A percentile compares a stretch with the other conserved stretches of the same genome.
phyloP scores from a whole-genome alignment of 768 basidiomycete genomes.

The Hericium rajendrae region DNA sequence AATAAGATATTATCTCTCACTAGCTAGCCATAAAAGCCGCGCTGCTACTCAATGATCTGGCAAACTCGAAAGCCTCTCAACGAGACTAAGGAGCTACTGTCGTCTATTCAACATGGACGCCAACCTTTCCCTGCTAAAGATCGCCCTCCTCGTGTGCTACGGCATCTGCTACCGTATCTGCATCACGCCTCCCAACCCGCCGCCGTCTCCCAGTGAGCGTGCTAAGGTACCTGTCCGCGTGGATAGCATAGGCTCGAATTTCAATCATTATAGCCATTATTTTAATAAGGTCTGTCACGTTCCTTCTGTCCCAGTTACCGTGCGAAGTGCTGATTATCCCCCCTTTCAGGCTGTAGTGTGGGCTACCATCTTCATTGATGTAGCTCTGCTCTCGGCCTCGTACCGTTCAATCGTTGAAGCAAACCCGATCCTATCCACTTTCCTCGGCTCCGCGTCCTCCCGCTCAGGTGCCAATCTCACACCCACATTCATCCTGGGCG shows the following conservation, averaged over 20 bases:
- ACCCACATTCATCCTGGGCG: conserved; percentile 10
- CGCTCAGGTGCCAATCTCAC: background rate
- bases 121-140: too few relatives aligned
- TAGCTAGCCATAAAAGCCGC: too few relatives aligned
- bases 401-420: background rate
- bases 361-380: background rate
- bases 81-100: too few relatives aligned
- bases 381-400: background rate
- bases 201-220: background rate
- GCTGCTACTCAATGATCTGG: too few relatives aligned
- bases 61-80: too few relatives aligned
- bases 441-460: background rate
- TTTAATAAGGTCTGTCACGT: background rate
- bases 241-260: background rate
- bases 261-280: background rate
- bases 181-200: background rate
- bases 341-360: background rate
- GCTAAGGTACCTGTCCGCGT: background rate
- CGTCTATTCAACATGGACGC: too few relatives aligned
- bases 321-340: background rate
- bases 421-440: background rate
- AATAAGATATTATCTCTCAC: too few relatives aligned
- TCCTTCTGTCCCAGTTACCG: background rate
- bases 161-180: background rate
- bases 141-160: background rate